Percentiles rank a stretch among this genome's conserved stretches.
phyloP scores from a whole-genome alignment of 2,329 filamentous ascomycete genomes.

The Cryphonectria carpinicola region DNA sequence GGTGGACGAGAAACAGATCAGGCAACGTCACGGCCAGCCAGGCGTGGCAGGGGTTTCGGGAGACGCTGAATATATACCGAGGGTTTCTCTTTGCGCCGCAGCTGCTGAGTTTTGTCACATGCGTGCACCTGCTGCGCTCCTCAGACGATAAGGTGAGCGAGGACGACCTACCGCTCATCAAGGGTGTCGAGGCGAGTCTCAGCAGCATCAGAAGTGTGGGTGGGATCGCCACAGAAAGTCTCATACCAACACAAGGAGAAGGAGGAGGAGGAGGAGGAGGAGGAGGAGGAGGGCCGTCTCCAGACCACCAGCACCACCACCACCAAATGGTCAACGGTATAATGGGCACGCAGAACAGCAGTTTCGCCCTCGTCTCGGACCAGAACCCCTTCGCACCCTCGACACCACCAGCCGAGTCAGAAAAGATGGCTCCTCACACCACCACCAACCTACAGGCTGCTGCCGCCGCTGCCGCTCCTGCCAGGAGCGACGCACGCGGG shows the following conservation, averaged over 20 bases:
- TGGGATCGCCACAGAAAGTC: not conserved
- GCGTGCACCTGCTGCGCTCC: slow-evolving; percentile 31
- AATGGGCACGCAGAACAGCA: slow-evolving; percentile 1
- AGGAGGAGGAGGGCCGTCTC: not conserved
- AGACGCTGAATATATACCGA: slow-evolving; percentile 31
- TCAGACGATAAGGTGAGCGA: slow-evolving; percentile 33
- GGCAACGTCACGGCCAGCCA: slow-evolving; percentile 17
- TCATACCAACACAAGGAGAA: not conserved
- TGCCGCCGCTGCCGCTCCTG: no score
- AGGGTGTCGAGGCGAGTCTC: slow-evolving; percentile 30
- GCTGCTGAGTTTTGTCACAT: slow-evolving; percentile 33
- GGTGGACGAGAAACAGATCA: slow-evolving; percentile 9
- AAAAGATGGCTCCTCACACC: not conserved
- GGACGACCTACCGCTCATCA: slow-evolving; percentile 25
- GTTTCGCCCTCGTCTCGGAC: slow-evolving; percentile 13
- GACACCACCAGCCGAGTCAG: slow-evolving; percentile 9
- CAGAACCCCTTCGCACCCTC: slow-evolving; percentile 10
- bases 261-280: not conserved
- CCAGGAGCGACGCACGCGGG: not conserved
- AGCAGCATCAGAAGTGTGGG: slow-evolving; percentile 21
- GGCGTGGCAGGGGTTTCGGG: slow-evolving; percentile 31
- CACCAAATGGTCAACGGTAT: not conserved
- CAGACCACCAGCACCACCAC: not conserved
- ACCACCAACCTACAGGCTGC: not conserved
- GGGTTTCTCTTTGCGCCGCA: slow-evolving; percentile 31